Evolutionary conservation across 495 filamentous ascomycete genomes (phyloP), one percentile per base, ranked within the genome.

Genomic region (Podospora bellae-mahoneyi): DNA sequence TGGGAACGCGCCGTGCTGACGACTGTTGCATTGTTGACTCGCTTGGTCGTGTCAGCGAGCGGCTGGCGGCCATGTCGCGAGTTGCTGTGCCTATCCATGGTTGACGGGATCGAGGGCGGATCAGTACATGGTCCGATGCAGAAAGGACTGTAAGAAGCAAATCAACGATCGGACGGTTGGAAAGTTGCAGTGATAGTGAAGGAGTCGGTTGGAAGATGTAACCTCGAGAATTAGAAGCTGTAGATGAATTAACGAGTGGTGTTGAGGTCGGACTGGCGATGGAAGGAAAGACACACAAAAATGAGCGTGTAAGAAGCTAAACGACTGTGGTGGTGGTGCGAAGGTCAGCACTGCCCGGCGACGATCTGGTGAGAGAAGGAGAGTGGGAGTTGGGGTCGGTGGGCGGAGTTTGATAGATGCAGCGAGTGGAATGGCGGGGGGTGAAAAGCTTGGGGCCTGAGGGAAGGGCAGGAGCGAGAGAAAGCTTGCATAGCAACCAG

Each of bases 21-120:
- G 48, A 79, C 71, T 16, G 74, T 66, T 55, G 71, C 66, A 62
- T 81, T 82, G 72, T 82, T 80, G 32, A 83, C 69, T 59, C 83
- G 77, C 39, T 78, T 68, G 5, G 83, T 83, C 66, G 81, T 79
- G 70, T 85, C 83, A 63, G 80, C 80, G 26, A 85, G 72, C 9
- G 83, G 81, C 65, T 80, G 67, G 32, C 83, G 81, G 62, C 71
- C 66, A 30, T 75, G 56, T 20, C 69, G 73, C 55, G 75, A 63
- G 57, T 68, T 69, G 61, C 62, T 65, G 64, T 64, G 70, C 53
- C 74, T 64, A 71, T 79, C 79, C 82, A 85, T 84, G 62, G 60
- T 62, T 10, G 54, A 48, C 15, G 9, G 9, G 18, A 54, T 32
- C 9, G 30, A 13, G 54, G 10, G 28, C 55, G 60, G 18, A 57